These are phyloP conservation scores for Linnemannia exigua DNA, from an alignment of 192 early-diverging fungal species.

Conservation along the genomic window DNA sequence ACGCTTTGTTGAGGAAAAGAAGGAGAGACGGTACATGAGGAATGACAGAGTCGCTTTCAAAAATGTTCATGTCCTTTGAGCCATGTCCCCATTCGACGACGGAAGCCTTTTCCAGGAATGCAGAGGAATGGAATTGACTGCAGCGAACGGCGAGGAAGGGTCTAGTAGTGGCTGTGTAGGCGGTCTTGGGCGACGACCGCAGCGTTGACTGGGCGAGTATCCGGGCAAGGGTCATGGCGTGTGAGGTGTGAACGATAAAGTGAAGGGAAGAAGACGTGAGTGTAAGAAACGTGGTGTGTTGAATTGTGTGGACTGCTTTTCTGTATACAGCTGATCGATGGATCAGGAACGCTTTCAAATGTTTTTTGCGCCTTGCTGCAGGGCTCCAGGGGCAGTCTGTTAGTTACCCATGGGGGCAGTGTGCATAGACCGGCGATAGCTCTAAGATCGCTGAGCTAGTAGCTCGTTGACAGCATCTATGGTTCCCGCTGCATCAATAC, in stretches of 20 bases:
- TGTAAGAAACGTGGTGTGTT: not conserved
- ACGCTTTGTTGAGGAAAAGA: not conserved
- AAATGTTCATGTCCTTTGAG: slow-evolving; percentile 24
- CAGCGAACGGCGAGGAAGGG: not conserved
- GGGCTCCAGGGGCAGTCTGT: too few relatives aligned
- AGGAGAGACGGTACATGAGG: slow-evolving; percentile 10
- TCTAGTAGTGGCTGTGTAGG: not conserved
- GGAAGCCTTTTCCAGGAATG: slow-evolving; percentile 17
- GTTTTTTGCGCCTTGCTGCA: too few relatives aligned
- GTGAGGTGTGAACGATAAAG: not conserved
- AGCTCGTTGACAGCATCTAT: too few relatives aligned
- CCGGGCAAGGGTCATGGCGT: not conserved
- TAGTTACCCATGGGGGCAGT: too few relatives aligned
- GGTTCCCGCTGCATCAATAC: too few relatives aligned
- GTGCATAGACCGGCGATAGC: too few relatives aligned
- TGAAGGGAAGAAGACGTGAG: not conserved
- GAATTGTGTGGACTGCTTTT: not conserved
- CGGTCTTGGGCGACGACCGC: not conserved
- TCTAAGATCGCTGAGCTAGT: too few relatives aligned
- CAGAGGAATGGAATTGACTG: slow-evolving; percentile 31
- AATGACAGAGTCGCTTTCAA: slow-evolving; percentile 32
- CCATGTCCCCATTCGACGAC: slow-evolving; percentile 53
- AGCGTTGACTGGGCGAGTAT: not conserved
- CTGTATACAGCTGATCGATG: too few relatives aligned
- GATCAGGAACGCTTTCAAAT: too few relatives aligned